Evolutionary conservation across 2,329 filamentous ascomycete genomes (phyloP), one percentile per base, ranked within the genome.

Genomic region (Fusarium avenaceum): DNA sequence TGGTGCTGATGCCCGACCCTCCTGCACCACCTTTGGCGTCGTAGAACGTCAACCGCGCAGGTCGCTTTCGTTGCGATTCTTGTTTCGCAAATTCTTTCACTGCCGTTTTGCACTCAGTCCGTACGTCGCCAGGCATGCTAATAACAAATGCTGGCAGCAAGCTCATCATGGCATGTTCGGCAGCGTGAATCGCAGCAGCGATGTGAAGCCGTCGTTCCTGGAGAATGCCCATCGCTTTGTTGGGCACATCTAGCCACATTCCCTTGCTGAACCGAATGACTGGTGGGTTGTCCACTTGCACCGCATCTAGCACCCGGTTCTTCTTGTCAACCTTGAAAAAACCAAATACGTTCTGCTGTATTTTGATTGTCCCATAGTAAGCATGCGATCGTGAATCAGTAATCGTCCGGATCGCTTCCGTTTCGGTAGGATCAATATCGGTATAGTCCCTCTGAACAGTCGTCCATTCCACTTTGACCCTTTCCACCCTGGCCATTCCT

Each of bases 301-400:
- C 91, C 4, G 95, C 95, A 76, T 99, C 96, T 15, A 98, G 86
- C 58, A 98, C 92, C 3, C 93, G 89, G 3, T 91, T 88, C 70
- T 89, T 90, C 75, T 90, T 91, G 79, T 98, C 94, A n/a, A 97
- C 83, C 77, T 98, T 98, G 86, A 97, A 98, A 82, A 96, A 99
- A 3, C 96, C 96, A 77, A 96, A 98, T 3, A 99, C 94, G 30
- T 92, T 90, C 70, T 95, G 91, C 67, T 91, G 88, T 74, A 98
- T 94, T 72, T 91, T 90, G 76, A 99, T 95, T 0, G 88, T 83
- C 35, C 96, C 96, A 76, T 93, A 94, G 80, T 93, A 98, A 2
- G 94, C 95, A 63, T 89, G 86, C 0, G 86, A 91, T 5, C 83
- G 79, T 0, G 89, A 90, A 1, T 81, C 82, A 0, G 79, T 70